These are phyloP conservation scores for Rhodomyrtus psidioides DNA, from an alignment of 441 rosid genomes.

Conservation along the genomic window DNA sequence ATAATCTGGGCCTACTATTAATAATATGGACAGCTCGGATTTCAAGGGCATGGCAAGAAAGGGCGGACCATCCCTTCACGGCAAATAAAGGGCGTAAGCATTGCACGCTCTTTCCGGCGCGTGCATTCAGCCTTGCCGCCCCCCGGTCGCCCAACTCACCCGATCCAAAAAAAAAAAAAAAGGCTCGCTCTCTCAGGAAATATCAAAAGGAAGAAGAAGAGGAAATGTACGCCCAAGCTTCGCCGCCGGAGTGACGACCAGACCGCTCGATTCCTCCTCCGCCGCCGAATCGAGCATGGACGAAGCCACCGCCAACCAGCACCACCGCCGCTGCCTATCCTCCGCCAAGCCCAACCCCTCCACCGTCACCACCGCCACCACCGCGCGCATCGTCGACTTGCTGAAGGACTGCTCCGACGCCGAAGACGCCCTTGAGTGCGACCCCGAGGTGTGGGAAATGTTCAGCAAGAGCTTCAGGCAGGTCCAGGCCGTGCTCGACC, in stretches of 20 bases:
- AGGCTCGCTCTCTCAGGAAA: neutral
- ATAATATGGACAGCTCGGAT: no score
- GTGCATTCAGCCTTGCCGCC: neutral
- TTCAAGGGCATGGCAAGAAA: no score
- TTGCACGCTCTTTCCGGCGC: neutral
- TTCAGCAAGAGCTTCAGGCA: constrained; percentile 44
- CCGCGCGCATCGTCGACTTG: neutral
- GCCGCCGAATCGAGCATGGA: constrained; percentile 23
- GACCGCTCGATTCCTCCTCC: constrained; percentile 3
- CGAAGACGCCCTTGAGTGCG: constrained; percentile 32
- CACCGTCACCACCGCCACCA: neutral
- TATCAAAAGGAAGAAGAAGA: neutral
- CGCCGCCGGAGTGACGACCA: neutral
- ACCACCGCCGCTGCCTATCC: neutral
- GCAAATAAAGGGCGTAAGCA: neutral
- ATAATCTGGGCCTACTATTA: no score
- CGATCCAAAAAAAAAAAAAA: neutral
- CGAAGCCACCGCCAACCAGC: constrained; percentile 5
- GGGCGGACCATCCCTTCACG: no score
- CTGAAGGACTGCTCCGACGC: constrained; percentile 5
- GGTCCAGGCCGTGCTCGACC: constrained; percentile 74
- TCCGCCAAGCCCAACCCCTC: constrained; percentile 1
- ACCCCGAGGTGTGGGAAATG: constrained; percentile 51
- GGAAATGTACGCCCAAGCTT: neutral
- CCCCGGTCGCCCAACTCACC: neutral